Conservation (phyloP, 2,329 filamentous ascomycete species). For the Ophiostoma ulmi region DNA sequence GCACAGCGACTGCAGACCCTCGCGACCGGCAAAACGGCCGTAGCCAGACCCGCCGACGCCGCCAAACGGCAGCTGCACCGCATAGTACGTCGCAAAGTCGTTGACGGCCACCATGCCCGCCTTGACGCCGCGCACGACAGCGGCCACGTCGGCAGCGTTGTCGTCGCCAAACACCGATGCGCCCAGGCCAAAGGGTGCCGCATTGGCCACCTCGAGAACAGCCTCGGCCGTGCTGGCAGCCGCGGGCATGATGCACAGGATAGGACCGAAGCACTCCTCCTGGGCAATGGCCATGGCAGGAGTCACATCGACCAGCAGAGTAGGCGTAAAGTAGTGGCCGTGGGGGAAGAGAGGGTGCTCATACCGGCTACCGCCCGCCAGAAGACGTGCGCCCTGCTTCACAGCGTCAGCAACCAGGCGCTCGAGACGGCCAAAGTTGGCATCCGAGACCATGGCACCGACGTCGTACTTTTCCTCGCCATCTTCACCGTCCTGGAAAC, state of each 20-base stretch:
- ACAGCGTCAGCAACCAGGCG: constrained; percentile 72
- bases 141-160: constrained; percentile 50
- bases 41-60: constrained; percentile 87
- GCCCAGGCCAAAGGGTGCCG: constrained; percentile 78
- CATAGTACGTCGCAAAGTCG: constrained; percentile 91
- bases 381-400: constrained; percentile 67
- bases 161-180: constrained; percentile 78
- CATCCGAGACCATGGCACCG: constrained; percentile 81
- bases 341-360: constrained; percentile 65
- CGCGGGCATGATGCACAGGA: constrained; percentile 80
- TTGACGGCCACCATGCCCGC: constrained; percentile 93
- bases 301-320: constrained; percentile 84
- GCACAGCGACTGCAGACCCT: constrained; percentile 78
- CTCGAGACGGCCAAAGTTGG: constrained; percentile 71
- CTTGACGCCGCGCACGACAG: constrained; percentile 63
- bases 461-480: constrained; percentile 58
- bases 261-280: constrained; percentile 86
- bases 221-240: constrained; percentile 52
- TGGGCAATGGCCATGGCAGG: constrained; percentile 80
- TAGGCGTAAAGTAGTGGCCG: constrained; percentile 90
- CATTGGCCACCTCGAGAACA: constrained; percentile 75
- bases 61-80: constrained; percentile 90
- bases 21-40: constrained; percentile 84
- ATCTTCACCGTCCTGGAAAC: constrained; percentile 43
- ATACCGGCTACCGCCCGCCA: constrained; percentile 71